Conservation (phyloP, 1,284 basidiomycete species). For the Lignosus rhinocerotis region DNA sequence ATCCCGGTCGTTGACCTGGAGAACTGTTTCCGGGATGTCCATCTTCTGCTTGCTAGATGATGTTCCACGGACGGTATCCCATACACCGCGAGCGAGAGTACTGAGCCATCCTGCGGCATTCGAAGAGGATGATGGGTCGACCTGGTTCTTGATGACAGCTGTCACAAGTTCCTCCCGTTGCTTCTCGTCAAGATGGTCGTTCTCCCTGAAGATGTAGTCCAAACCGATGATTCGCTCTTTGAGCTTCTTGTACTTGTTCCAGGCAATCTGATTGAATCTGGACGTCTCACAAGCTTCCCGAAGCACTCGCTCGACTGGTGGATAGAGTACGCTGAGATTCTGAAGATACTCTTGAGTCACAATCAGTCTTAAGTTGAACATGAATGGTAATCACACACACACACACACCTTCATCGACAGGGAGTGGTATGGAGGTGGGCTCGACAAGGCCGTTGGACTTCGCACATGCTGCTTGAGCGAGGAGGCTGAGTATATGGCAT, state of each 20-base stretch:
- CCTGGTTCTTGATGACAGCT: background rate
- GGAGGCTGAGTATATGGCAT: too few relatives aligned
- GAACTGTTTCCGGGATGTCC: background rate
- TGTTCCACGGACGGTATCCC: too few relatives aligned
- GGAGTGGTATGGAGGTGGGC: too few relatives aligned
- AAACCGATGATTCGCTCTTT: conserved; percentile 5
- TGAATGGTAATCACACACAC: too few relatives aligned
- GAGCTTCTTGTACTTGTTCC: background rate
- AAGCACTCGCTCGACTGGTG: background rate
- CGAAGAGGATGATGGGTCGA: background rate
- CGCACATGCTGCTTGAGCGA: too few relatives aligned
- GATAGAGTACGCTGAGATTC: background rate
- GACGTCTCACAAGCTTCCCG: background rate
- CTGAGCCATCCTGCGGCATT: background rate
- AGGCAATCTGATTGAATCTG: background rate
- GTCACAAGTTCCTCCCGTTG: background rate
- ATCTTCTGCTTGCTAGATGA: background rate
- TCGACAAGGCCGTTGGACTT: too few relatives aligned
- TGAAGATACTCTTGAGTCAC: background rate
- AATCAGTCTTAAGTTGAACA: too few relatives aligned
- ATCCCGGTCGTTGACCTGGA: background rate
- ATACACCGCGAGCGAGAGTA: too few relatives aligned
- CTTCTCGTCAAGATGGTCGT: background rate
- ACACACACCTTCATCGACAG: too few relatives aligned
- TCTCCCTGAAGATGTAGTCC: background rate